Evolutionary conservation across 2,329 filamentous ascomycete genomes (phyloP), one percentile per base, ranked within the genome.

Genomic region (Penicillium vulpinum): DNA sequence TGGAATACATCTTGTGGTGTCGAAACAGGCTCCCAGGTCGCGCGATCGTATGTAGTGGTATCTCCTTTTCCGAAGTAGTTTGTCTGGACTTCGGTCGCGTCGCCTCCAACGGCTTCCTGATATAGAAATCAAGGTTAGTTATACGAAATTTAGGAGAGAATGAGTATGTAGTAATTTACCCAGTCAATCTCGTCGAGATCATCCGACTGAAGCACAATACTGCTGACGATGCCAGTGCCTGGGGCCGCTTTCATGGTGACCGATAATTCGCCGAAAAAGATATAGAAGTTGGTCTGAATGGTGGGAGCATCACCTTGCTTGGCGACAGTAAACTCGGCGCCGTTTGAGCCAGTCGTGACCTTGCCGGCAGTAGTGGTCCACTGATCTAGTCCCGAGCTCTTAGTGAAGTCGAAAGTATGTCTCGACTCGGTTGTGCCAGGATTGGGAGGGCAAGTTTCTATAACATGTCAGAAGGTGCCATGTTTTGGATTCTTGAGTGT

Each of bases 201-300:
- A 74, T 97, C 92, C 21, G 92, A 97, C 77, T 95, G 87, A 59
- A 97, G 80, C 15, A 97, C 92, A 35, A 95, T 82, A 36, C 90
- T 93, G 75, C 91, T 96, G 65, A 97, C 92, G 67, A 97, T 95
- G 63, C 94, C 94, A 24, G 84, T 85, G 3, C 94, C 94, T 0
- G 91, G 88, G n/a, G 94, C 91, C 29, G 91, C 87, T 77, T 94
- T 92, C 81, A 97, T 83, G 49, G 85, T 87, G 64, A 96, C 85
- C 62, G 94, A 89, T 70, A 96, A 88, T 61, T 88, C 89, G 66
- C 94, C 94, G 73, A 96, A 99, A 90, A 97, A 96, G 79, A 99
- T 95, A 81, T 96, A 97, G 83, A 95, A 97, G 68, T 92, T 84
- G 60, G 91, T 31, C 28, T 29, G 11, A 13, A 45, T 45, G 28